Base-by-base conservation (phyloP, 2,329 filamentous ascomycete species). In the Pseudocercospora cruenta region DNA sequence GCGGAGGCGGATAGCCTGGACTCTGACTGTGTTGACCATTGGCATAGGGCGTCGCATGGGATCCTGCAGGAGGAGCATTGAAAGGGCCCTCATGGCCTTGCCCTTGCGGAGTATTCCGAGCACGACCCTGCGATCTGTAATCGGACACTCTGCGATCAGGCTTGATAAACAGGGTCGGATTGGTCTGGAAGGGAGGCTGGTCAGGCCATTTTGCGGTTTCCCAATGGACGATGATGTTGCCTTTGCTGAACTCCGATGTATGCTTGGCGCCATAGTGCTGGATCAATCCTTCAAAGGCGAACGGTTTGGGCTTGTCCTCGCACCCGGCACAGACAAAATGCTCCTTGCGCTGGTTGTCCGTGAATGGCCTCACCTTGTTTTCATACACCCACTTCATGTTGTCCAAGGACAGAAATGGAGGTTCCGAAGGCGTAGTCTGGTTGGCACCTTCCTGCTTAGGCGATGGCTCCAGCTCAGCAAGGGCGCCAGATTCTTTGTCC, bases 321-420 rank as follows among this genome's bases (percentile, higher is more conserved):
- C 77, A 81, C 12, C 78, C 79, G 54, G 87, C 88, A 80, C 92
- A 95, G 64, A 91, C 84, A 77, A 95, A 95, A 9, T 94, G 80
- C 63, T 94, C 91, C 73, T 88, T 91, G 71, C 88, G 84, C 71
- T 85, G 84, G 54, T 82, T 79, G 68, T 92, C 89, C 2, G 90
- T 92, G 62, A 87, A 79, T 24, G 87, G 87, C 73, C 88, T 91
- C 75, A 95, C 84, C 76, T 92, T 93, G 70, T 86, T 87, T 73
- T 94, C 91, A 76, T 91, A 94, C 31, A 94, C 82, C 88, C 90
- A 94, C 78, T 91, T 94, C 91, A 95, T 93, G 74, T 94, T 93
- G 75, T 94, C 91, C 70, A 95, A 80, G 0, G 89, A 91, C 60
- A 94, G 81, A 64, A 75, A 76, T 24, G 75, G 73, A 12, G 70